Conservation (phyloP, 2,329 filamentous ascomycete genomes). For the Calonectria honghensis region DNA sequence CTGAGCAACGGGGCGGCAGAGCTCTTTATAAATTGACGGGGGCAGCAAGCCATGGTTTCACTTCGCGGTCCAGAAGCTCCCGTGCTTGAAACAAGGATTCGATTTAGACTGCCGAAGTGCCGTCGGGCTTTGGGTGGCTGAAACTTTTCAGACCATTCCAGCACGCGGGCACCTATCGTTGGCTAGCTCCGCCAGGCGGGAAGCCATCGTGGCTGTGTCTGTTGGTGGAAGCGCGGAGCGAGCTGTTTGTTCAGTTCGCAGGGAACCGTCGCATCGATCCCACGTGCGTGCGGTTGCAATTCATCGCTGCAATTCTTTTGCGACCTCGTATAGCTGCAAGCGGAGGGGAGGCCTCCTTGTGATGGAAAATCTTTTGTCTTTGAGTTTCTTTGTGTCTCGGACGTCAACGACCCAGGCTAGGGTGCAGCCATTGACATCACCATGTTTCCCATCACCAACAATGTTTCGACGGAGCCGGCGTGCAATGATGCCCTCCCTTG, state of each 20-base stretch:
- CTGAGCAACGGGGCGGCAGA: background rate
- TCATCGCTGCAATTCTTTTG: too few species aligned
- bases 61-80: background rate
- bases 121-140: slow-evolving; percentile 20
- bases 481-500: background rate
- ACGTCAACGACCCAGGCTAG: background rate
- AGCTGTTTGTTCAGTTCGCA: background rate
- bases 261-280: background rate
- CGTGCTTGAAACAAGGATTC: slow-evolving; percentile 16
- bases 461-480: background rate
- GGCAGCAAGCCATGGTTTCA: background rate
- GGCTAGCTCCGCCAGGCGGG: background rate
- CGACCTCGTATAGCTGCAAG: background rate
- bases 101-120: slow-evolving; percentile 4
- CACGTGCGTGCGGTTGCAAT: slow-evolving; percentile 6
- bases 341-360: background rate
- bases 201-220: slow-evolving; percentile 13
- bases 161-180: slow-evolving; percentile 16
- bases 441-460: background rate
- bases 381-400: slow-evolving; percentile 9
- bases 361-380: background rate
- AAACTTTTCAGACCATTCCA: slow-evolving; percentile 21
- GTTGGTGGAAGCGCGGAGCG: background rate
- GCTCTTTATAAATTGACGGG: slow-evolving; percentile 18
- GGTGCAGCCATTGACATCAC: slow-evolving; percentile 14